phyloP scores from a whole-genome alignment of 257 asterid species.

The Solanum neorickii region DNA sequence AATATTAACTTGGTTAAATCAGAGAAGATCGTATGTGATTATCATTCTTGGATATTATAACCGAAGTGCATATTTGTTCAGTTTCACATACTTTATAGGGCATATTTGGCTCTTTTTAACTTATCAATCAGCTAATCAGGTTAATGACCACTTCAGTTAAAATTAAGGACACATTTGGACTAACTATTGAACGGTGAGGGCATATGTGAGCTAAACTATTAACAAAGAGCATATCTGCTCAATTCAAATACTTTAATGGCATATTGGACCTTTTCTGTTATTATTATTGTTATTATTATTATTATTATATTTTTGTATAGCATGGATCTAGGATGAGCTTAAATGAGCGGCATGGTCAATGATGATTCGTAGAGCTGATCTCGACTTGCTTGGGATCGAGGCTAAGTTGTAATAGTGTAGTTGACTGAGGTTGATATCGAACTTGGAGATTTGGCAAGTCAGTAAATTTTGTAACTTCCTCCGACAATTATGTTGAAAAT shows the following conservation, averaged over 20 bases:
- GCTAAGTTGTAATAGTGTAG: not conserved
- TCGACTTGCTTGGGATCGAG: not conserved
- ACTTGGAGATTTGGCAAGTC: not conserved
- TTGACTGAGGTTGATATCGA: not conserved
- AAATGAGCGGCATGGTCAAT: not conserved
- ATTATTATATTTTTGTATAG: not conserved
- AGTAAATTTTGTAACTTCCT: not conserved
- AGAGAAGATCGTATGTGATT: not conserved
- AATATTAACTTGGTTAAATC: not conserved
- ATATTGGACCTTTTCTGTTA: not conserved
- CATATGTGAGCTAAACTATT: not conserved
- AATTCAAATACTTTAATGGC: not conserved
- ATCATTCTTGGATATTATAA: not conserved
- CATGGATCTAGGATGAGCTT: not conserved
- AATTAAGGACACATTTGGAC: not conserved
- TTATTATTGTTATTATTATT: not conserved
- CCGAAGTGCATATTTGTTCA: not conserved
- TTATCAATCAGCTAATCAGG: not conserved
- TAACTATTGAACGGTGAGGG: not conserved
- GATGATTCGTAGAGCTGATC: not conserved
- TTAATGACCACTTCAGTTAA: not conserved
- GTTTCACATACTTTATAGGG: not conserved
- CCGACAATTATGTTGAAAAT: not conserved
- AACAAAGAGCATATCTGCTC: not conserved
- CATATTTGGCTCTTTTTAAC: not conserved